These are phyloP conservation scores for Penicillium verhagenii DNA, from an alignment of 495 filamentous ascomycete genomes.

Conservation along the genomic window DNA sequence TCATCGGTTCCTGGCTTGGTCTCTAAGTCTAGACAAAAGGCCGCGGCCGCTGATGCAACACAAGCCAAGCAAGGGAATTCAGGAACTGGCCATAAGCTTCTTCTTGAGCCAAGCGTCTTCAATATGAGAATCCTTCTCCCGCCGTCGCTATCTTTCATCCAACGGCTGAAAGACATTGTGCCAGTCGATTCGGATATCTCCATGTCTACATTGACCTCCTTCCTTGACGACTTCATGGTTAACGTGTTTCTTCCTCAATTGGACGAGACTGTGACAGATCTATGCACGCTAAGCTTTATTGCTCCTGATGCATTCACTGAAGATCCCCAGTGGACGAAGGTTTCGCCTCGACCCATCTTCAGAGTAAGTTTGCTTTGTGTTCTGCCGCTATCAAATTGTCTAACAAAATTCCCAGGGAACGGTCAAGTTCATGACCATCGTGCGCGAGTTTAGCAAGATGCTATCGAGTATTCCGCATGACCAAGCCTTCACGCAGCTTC, in stretches of 20 bases:
- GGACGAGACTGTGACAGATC: slow-evolving; percentile 89
- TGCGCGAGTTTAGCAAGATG: slow-evolving; percentile 91
- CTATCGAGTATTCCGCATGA: slow-evolving; percentile 94
- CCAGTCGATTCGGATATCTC: slow-evolving; percentile 80
- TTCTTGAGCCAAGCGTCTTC: slow-evolving; percentile 94
- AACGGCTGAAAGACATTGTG: slow-evolving; percentile 87
- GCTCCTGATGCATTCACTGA: slow-evolving; percentile 84
- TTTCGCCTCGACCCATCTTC: slow-evolving; percentile 83
- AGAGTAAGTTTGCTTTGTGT: slow-evolving; percentile 44
- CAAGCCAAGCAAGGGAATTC: slow-evolving; percentile 47
- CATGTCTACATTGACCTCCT: slow-evolving; percentile 84
- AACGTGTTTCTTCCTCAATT: slow-evolving; percentile 97
- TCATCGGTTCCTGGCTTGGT: slow-evolving; percentile 91
- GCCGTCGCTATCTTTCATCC: slow-evolving; percentile 89
- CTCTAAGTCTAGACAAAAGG: slow-evolving; percentile 62
- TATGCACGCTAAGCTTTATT: slow-evolving; percentile 77
- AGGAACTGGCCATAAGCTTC: slow-evolving; percentile 75
- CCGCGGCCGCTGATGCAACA: slow-evolving; percentile 33
- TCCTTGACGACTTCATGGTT: slow-evolving; percentile 96
- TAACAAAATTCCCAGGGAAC: slow-evolving; percentile 56
- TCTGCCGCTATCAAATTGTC: slow-evolving; percentile 5
- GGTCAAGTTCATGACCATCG: slow-evolving; percentile 77
- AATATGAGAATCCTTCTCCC: slow-evolving; percentile 95
- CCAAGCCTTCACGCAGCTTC: slow-evolving; percentile 86
- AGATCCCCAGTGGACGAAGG: slow-evolving; percentile 75